Evolutionary conservation across 768 basidiomycete genomes (phyloP).

Genomic region (Trametes elegans): DNA sequence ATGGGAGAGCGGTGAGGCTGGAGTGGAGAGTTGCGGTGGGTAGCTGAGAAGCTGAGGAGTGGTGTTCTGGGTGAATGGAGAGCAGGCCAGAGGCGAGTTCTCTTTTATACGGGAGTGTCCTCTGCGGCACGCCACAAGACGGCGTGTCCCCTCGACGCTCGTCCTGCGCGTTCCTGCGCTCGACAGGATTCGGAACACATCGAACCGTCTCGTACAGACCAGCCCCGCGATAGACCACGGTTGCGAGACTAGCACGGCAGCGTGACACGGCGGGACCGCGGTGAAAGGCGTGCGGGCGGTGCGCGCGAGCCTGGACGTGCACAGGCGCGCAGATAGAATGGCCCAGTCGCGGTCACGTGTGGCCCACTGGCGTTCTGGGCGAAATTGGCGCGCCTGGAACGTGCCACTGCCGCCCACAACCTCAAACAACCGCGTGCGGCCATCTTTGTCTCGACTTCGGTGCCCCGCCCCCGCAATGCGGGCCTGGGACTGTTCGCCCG

Average conservation of each 20-base stretch:
- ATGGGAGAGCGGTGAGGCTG: background rate
- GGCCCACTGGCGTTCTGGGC: slow-evolving; percentile 18
- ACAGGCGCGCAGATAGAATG: slow-evolving; percentile 9
- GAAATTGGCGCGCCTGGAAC: slow-evolving; percentile 17
- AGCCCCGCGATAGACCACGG: slow-evolving; percentile 15
- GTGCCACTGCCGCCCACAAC: slow-evolving; percentile 14
- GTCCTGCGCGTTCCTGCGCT: background rate
- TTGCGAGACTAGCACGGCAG: slow-evolving; percentile 4
- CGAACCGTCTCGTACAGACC: slow-evolving; percentile 17
- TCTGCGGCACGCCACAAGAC: background rate
- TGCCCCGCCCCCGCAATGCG: background rate
- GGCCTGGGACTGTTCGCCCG: background rate
- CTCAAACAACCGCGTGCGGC: slow-evolving; percentile 14
- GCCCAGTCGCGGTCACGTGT: slow-evolving; percentile 22
- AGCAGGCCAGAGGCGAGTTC: slow-evolving; percentile 10
- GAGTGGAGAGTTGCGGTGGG: slow-evolving; percentile 6
- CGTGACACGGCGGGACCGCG: background rate
- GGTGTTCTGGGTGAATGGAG: slow-evolving; percentile 19
- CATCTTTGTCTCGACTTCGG: background rate
- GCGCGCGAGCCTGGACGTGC: slow-evolving; percentile 4
- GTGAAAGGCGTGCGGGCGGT: background rate
- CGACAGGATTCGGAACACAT: slow-evolving; percentile 20
- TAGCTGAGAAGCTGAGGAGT: slow-evolving; percentile 6
- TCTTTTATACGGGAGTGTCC: slow-evolving; percentile 14
- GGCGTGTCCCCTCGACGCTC: background rate